Base-by-base conservation (phyloP, 1,284 basidiomycete genomes). In the Irpex lacteus region DNA sequence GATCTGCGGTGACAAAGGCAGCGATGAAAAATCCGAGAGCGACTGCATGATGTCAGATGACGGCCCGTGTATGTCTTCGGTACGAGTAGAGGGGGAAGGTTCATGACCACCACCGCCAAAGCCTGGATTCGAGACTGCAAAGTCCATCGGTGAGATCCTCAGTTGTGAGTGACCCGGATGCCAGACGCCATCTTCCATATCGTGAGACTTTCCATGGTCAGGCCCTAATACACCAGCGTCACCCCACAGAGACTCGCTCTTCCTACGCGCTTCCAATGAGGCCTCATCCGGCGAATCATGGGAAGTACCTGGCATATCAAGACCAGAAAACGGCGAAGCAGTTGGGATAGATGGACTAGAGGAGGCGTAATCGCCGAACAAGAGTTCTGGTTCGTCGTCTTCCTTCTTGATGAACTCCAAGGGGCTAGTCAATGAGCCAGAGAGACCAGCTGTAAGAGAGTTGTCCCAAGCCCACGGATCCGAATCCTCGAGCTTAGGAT, bases 141-240 rank as follows among this genome's bases (percentile, higher is more conserved):
- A 8, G 49, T 34, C 21, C 13, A 37, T 32, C 18, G 58, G 21
- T 57, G 32, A 11, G 59, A 32, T 44, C 50, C 34, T 19, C 59
- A 36, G 53, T 19, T 44, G 47, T 7, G 37, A 26, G 3, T 36
- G 59, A 26, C 66, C 67, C 54, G 70, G 70, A 55, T 63, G 71
- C 82, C 78, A 81, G 18, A 69, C 70, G 8, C 75, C 78, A 15
- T 77, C 78, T 54, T 82, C 83, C 53, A 83, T 75, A 68, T 84
- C 80, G 64, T 78, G 73, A 19, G 75, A 75, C 65, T 76, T 74
- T 36, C 84, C 77, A 65, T 74, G 81, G 65, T 84, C 82, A 2
- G 83, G 82, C 18, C 83, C 82, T 15, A 83, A 75, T 1, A 83
- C 66, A 61, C 84, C 82, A 4, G 77, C 82, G 60, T 84, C 80